Conservation (phyloP, 495 filamentous ascomycete genomes). For the Penicillium maclennaniae region DNA sequence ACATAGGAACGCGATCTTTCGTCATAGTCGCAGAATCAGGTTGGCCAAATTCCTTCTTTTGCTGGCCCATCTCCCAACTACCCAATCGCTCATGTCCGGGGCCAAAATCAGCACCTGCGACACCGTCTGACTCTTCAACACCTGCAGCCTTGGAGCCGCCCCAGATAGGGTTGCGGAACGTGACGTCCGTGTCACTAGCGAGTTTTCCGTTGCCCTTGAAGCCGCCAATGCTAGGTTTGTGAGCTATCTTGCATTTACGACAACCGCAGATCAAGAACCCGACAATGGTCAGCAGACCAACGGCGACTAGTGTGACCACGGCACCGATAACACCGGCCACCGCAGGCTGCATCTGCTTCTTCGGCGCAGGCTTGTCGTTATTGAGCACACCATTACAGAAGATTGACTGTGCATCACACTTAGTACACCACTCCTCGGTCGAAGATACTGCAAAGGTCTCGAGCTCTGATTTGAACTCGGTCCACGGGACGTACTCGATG, state of each 20-base stretch:
- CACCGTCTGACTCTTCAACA: constrained; percentile 10
- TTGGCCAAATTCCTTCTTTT: constrained; percentile 12
- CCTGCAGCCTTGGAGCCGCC: constrained; percentile 18
- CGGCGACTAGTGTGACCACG: constrained; percentile 35
- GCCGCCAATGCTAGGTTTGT: constrained; percentile 32
- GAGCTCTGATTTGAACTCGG: constrained; percentile 58
- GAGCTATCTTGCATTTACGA: constrained; percentile 24
- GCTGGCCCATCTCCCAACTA: constrained; percentile 51
- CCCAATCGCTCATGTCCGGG: constrained; percentile 46
- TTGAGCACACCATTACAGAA: constrained; percentile 50
- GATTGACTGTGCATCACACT: constrained; percentile 59
- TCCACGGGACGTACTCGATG: constrained; percentile 54
- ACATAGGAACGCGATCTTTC: constrained; percentile 2
- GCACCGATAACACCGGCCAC: constrained; percentile 57
- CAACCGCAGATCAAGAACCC: constrained; percentile 43
- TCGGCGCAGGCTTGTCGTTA: not conserved
- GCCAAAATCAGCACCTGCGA: constrained; percentile 19
- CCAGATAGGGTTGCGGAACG: constrained; percentile 30
- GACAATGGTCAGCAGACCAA: constrained; percentile 22
- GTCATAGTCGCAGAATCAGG: not conserved
- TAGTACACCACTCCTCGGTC: constrained; percentile 62
- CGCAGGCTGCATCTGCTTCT: constrained; percentile 26
- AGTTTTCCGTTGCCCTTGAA: constrained; percentile 50
- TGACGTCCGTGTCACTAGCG: constrained; percentile 48
- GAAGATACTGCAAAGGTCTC: constrained; percentile 56